Percentiles rank a stretch among this genome's conserved stretches.
phyloP scores from a whole-genome alignment of 495 filamentous ascomycete species.

The Penicillium cinerascens region DNA sequence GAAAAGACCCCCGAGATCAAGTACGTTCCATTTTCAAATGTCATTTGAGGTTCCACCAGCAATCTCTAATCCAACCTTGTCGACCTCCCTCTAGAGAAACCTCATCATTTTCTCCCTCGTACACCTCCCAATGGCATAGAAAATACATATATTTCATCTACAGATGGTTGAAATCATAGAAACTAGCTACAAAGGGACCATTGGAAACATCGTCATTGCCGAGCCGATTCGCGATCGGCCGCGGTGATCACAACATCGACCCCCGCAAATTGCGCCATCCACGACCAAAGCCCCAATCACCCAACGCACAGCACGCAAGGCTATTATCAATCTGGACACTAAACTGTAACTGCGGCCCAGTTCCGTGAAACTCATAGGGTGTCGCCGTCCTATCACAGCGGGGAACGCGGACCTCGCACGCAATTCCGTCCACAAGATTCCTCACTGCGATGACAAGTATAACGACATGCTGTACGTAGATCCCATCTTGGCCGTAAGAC shows the following conservation, averaged over 20 bases:
- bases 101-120: background rate
- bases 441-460: slow-evolving; percentile 9
- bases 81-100: background rate
- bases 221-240: slow-evolving; percentile 5
- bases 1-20: background rate
- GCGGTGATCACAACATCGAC: slow-evolving; percentile 30
- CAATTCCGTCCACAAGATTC: slow-evolving; percentile 22
- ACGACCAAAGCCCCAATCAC: slow-evolving; percentile 15
- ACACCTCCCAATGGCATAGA: background rate
- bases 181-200: background rate
- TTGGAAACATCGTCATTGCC: background rate
- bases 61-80: slow-evolving; percentile 1
- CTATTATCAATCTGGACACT: background rate
- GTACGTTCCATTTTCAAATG: background rate
- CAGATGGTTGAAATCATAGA: too few species aligned
- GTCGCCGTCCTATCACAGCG: slow-evolving; percentile 7
- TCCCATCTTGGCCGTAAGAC: slow-evolving; percentile 13
- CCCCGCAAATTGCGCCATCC: slow-evolving; percentile 34
- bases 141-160: too few species aligned
- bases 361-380: slow-evolving; percentile 1
- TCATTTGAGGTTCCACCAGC: background rate
- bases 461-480: background rate
- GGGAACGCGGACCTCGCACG: slow-evolving; percentile 16
- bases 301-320: background rate
- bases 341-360: background rate